Conservation (phyloP, 139 green algal genomes). For the Micractinium conductrix region DNA sequence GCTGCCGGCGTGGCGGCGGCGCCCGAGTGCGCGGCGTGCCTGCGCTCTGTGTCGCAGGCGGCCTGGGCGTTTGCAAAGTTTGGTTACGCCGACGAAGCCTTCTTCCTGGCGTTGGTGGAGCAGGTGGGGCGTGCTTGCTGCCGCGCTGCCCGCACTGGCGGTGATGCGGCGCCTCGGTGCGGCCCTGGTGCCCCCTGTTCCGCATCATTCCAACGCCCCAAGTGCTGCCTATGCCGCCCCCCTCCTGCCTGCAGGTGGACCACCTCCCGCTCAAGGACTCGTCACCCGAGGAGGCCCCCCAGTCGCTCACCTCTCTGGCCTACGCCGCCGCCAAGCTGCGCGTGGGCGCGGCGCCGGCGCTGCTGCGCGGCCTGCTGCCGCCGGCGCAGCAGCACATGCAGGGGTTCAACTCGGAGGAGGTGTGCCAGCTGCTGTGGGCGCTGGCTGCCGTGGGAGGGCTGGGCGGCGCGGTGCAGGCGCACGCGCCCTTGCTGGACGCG, state of each 20-base stretch:
- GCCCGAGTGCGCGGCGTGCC: background rate
- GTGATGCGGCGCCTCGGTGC: too few species aligned
- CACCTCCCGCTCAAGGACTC: background rate
- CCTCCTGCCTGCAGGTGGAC: background rate
- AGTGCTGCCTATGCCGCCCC: too few species aligned
- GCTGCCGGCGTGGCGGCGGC: background rate
- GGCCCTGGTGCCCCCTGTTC: too few species aligned
- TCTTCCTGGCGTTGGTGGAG: background rate
- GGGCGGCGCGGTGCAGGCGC: background rate
- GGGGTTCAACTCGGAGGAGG: conserved; percentile 52
- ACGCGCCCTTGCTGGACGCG: background rate
- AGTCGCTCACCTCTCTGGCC: conserved; percentile 37
- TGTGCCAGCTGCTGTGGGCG: conserved; percentile 47
- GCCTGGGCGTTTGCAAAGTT: conserved; percentile 12
- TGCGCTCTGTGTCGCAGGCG: background rate
- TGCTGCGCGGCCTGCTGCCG: conserved; percentile 29
- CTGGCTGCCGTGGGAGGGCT: conserved; percentile 1
- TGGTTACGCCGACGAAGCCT: background rate
- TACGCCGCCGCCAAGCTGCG: conserved; percentile 58
- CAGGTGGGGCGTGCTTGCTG: too few species aligned
- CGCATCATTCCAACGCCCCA: too few species aligned
- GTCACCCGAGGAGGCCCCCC: background rate
- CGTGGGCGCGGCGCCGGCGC: conserved; percentile 4
- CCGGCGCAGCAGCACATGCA: conserved; percentile 33
- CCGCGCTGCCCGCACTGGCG: too few species aligned